Conservation (phyloP, 2,329 filamentous ascomycete genomes). For the Pestalotiopsis sp. region DNA sequence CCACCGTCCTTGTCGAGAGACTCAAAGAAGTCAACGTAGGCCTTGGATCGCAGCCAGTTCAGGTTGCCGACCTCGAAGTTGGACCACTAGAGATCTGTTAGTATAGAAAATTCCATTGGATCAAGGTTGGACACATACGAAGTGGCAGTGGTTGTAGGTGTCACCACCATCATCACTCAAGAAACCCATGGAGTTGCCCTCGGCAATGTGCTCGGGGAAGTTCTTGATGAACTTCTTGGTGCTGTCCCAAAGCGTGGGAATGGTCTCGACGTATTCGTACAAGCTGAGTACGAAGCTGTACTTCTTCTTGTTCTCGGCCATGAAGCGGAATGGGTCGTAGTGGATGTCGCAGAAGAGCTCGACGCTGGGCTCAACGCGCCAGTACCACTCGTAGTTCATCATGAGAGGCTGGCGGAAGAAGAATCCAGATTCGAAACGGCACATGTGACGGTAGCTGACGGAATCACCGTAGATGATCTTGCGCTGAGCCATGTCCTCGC, state of each 20-base stretch:
- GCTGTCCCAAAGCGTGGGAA: slow-evolving; percentile 93
- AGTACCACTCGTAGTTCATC: slow-evolving; percentile 98
- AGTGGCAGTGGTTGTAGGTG: slow-evolving; percentile 96
- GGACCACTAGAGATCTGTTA: slow-evolving; percentile 72
- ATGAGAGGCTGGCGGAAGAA: slow-evolving; percentile 96
- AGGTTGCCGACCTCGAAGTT: slow-evolving; percentile 98
- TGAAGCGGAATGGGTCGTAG: slow-evolving; percentile 95
- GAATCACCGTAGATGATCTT: slow-evolving; percentile 99
- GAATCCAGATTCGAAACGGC: slow-evolving; percentile 97
- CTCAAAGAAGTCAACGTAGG: slow-evolving; percentile 91
- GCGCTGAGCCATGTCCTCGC: slow-evolving; percentile 89
- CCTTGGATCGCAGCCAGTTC: slow-evolving; percentile 86
- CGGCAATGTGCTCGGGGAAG: slow-evolving; percentile 83
- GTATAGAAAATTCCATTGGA: slow-evolving; percentile 15
- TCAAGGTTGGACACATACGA: slow-evolving; percentile 61
- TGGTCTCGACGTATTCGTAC: slow-evolving; percentile 96
- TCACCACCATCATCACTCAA: slow-evolving; percentile 90
- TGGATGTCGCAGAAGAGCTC: slow-evolving; percentile 95
- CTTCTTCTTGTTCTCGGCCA: slow-evolving; percentile 96
- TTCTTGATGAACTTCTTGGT: slow-evolving; percentile 91
- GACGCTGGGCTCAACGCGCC: slow-evolving; percentile 96
- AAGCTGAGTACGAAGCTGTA: slow-evolving; percentile 96
- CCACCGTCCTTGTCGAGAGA: slow-evolving; percentile 87
- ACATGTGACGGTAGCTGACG: slow-evolving; percentile 98
- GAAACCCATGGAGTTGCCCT: slow-evolving; percentile 87